Base-by-base conservation (phyloP, 371 early-diverging fungal species). In the Cokeromyces recurvatus region DNA sequence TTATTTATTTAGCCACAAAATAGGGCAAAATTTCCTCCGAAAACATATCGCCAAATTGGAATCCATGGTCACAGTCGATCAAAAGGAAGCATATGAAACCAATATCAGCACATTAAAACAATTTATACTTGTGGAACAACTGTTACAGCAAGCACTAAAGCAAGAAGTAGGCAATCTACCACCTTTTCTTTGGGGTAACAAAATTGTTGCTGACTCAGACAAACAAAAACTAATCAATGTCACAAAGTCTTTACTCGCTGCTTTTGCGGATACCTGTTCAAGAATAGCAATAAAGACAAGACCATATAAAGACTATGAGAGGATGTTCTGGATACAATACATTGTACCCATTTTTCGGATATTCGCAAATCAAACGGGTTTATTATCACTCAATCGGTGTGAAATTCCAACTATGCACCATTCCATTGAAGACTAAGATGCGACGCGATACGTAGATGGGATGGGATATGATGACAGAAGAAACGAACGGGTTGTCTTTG, bases 401-500 rank as follows among this genome's bases (percentile, higher is more conserved):
- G 48, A 48, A 23, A 20, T 38, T 12, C 29, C n/a, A 32, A 22
- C 23, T 2, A 39, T 12, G 31, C 29, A 40, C 21, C 7, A 40
- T 20, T 15, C 40, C 20, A 17, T 14, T n/a, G 40, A 38, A 20
- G 4, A 43, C 31, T 15, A 43, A 32, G 43, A 29, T 7, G 32
- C 24, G 10, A 6, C 40, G 15, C n/a, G 39, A 22, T 48, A 31
- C 32, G 40, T 31, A 20, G 22, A 48, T 48, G 48, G 23, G 3
- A 17, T 48, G 25, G 48, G 39, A 32, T 53, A 53, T 23, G 32
- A 38, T 23, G 9, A 22, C 22, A 42, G 16, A 29, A 19, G 27
- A 16, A 34, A 11, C 15, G 46, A 53, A 24, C 41, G 53, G 15
- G 21, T 43, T 9, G 43, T 42, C 9, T 40, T 53, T 21, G 53